A percentile compares a stretch with the other conserved stretches of the same genome.
phyloP scores from a whole-genome alignment of 2,329 filamentous ascomycete species.

The Talaromyces sp. region DNA sequence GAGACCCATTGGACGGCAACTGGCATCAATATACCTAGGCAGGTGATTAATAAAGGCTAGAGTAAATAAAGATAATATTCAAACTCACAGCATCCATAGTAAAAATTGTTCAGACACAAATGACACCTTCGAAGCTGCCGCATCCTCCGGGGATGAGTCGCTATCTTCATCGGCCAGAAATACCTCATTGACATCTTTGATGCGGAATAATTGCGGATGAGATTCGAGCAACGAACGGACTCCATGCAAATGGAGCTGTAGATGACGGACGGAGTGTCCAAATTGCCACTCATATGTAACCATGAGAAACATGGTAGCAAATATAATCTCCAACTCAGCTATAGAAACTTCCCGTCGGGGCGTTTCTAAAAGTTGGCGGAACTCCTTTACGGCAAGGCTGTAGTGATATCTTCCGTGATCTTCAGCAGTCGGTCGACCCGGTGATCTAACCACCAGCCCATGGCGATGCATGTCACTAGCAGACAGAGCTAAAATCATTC shows the following conservation, averaged over 20 bases:
- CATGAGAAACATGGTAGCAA: conserved; percentile 42
- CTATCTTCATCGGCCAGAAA: conserved; percentile 26
- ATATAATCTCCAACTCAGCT: conserved; percentile 37
- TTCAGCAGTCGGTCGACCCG: conserved; percentile 32
- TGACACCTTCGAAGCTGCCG: conserved; percentile 25
- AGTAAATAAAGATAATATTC: no score
- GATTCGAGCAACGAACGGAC: conserved; percentile 40
- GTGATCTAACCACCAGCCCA: conserved; percentile 28
- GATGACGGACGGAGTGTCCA: conserved; percentile 36
- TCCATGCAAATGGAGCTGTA: conserved; percentile 40
- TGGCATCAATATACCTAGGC: conserved; percentile 34
- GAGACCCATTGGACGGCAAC: conserved; percentile 31
- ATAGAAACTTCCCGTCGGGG: conserved; percentile 30
- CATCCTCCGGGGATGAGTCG: conserved; percentile 9
- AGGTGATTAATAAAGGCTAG: conserved; percentile 4
- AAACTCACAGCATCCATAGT: conserved; percentile 38
- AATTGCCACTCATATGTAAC: conserved; percentile 42
- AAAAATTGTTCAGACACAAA: conserved; percentile 42
- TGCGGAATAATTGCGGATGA: conserved; percentile 36
- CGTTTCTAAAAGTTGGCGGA: conserved; percentile 37
- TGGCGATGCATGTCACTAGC: conserved; percentile 42
- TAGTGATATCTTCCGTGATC: conserved; percentile 40
- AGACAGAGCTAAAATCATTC: conserved; percentile 43
- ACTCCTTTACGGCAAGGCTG: conserved; percentile 40
- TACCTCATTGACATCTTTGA: conserved; percentile 34